These are phyloP conservation scores for Hymenoscyphus repandus DNA, from an alignment of 2,329 filamentous ascomycete species.

Conservation along the genomic window DNA sequence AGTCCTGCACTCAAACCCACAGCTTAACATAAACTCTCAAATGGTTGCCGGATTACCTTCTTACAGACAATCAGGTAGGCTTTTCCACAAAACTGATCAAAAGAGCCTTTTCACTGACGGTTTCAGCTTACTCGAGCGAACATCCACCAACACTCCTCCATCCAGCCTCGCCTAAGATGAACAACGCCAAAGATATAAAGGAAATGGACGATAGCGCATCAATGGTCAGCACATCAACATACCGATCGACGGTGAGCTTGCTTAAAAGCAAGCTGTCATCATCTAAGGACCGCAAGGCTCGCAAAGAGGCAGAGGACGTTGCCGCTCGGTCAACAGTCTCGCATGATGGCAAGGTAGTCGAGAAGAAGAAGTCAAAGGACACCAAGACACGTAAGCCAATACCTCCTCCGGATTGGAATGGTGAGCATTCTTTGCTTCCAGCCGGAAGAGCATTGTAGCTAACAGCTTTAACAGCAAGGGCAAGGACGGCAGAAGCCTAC, in stretches of 20 bases:
- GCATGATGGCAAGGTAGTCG: slow-evolving; percentile 4
- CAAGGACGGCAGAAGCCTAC: slow-evolving; percentile 24
- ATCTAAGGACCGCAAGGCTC: slow-evolving; percentile 12
- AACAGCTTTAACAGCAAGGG: slow-evolving; percentile 13
- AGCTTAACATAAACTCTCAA: too few species aligned
- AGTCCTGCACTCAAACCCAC: too few species aligned
- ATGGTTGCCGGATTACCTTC: background rate
- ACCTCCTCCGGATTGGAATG: slow-evolving; percentile 7
- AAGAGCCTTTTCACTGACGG: background rate
- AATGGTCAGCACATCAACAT: slow-evolving; percentile 23
- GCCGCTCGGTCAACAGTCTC: background rate
- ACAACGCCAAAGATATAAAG: slow-evolving; percentile 7
- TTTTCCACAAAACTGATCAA: background rate
- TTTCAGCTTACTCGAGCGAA: slow-evolving; percentile 19
- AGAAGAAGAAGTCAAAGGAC: slow-evolving; percentile 12
- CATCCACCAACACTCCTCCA: slow-evolving; percentile 18
- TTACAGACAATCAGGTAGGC: background rate
- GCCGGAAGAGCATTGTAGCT: slow-evolving; percentile 13
- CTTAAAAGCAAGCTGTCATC: slow-evolving; percentile 20
- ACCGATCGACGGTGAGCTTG: slow-evolving; percentile 23
- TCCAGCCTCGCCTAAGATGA: slow-evolving; percentile 24
- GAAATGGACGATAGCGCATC: slow-evolving; percentile 17
- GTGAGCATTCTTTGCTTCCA: slow-evolving; percentile 8
- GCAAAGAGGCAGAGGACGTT: slow-evolving; percentile 9
- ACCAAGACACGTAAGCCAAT: slow-evolving; percentile 14